Evolutionary conservation across 805 yeast species (phyloP).

Genomic region (Metschnikowia colocasiae): DNA sequence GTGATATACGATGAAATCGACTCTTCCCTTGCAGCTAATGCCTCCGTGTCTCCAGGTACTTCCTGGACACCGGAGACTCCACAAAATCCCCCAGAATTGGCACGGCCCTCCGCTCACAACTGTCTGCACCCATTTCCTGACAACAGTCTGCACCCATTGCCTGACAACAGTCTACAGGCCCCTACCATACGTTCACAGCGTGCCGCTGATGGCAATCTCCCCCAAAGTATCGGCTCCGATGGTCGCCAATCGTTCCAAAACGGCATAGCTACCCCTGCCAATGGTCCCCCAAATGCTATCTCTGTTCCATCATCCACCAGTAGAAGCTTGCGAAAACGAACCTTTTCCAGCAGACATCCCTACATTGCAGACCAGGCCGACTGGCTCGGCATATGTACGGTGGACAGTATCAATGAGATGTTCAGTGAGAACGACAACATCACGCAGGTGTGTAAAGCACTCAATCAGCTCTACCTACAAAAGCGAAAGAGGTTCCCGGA

Average conservation of each 20-base stretch:
- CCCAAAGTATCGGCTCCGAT: neutral
- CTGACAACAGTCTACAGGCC: neutral
- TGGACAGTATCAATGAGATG: slow-evolving; percentile 35
- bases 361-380: slow-evolving; percentile 44
- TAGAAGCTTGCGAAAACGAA: slow-evolving; percentile 37
- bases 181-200: neutral
- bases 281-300: neutral
- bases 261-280: neutral
- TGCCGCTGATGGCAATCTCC: neutral
- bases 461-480: slow-evolving; percentile 33
- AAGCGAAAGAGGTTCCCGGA: slow-evolving; percentile 32
- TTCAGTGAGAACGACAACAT: slow-evolving; percentile 32
- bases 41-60: neutral
- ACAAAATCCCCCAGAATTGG: too few species aligned
- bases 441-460: slow-evolving; percentile 29
- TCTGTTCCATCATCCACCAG: neutral
- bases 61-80: too few species aligned
- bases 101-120: neutral
- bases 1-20: slow-evolving; percentile 3
- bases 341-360: slow-evolving; percentile 43
- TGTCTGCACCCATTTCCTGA: neutral
- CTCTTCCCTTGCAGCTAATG: neutral
- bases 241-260: neutral
- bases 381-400: slow-evolving; percentile 37
- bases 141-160: neutral